Percentiles rank a stretch among this genome's conserved stretches.
These are phyloP conservation scores for Phytophthora agathidicida DNA, from an alignment of 352 stramenopile species.

Conservation along the genomic window DNA sequence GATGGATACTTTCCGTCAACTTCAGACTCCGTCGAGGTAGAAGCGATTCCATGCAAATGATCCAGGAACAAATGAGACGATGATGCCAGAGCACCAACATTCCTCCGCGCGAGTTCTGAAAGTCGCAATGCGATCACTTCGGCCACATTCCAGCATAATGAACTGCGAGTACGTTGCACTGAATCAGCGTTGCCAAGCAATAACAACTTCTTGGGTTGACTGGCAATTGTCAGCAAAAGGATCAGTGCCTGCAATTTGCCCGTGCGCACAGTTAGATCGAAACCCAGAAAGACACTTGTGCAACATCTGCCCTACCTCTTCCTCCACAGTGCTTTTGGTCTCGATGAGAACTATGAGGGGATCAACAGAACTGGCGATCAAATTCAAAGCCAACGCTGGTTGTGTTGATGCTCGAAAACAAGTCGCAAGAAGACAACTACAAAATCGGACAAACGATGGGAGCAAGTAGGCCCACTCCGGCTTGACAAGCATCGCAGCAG, in stretches of 20 bases:
- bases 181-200: slow-evolving; percentile 43
- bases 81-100: slow-evolving; percentile 47
- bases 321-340: slow-evolving; percentile 42
- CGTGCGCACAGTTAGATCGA: background rate
- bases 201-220: slow-evolving; percentile 67
- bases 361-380: slow-evolving; percentile 49
- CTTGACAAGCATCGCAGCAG: slow-evolving; percentile 34
- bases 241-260: slow-evolving; percentile 53
- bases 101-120: slow-evolving; percentile 43
- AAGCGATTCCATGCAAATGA: slow-evolving; percentile 74
- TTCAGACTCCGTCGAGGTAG: slow-evolving; percentile 32
- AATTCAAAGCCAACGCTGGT: slow-evolving; percentile 34
- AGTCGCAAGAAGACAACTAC: slow-evolving; percentile 54
- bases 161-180: slow-evolving; percentile 38
- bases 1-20: slow-evolving; percentile 52
- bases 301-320: slow-evolving; percentile 53
- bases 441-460: slow-evolving; percentile 56
- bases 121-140: slow-evolving; percentile 57
- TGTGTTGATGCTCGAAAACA: slow-evolving; percentile 51
- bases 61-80: slow-evolving; percentile 82
- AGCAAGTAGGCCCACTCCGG: slow-evolving; percentile 54
- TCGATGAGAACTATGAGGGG: slow-evolving; percentile 48
- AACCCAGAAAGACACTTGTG: background rate
- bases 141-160: slow-evolving; percentile 71
- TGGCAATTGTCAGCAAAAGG: slow-evolving; percentile 70